These are phyloP conservation scores for Suillus subalutaceus DNA, from an alignment of 768 basidiomycete genomes.

Conservation along the genomic window DNA sequence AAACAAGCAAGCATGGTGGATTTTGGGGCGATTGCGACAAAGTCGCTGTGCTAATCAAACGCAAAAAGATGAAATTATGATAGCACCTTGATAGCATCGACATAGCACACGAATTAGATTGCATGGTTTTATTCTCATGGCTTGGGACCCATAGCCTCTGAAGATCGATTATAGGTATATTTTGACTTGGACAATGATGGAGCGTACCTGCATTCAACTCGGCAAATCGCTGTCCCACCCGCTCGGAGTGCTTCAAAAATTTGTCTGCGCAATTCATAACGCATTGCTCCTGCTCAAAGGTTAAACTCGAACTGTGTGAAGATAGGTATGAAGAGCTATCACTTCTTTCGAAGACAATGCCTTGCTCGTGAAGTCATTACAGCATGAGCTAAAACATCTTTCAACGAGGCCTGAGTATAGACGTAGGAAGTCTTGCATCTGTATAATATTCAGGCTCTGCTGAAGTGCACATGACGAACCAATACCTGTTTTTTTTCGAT, in stretches of 20 bases:
- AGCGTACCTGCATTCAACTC: constrained; percentile 87
- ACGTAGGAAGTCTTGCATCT: constrained; percentile 99
- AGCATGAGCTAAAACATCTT: constrained; percentile 93
- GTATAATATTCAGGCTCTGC: constrained; percentile 15
- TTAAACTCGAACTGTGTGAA: constrained; percentile 15
- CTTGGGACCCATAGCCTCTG: constrained; percentile 37
- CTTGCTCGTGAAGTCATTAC: constrained; percentile 97
- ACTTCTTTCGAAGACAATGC: constrained; percentile 94
- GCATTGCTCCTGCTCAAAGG: constrained; percentile 72
- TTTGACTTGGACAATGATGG: not conserved
- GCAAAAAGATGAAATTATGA: constrained; percentile 5
- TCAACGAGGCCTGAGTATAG: constrained; percentile 96
- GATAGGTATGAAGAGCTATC: constrained; percentile 9
- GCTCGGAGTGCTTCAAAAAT: constrained; percentile 95
- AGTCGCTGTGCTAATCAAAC: not conserved
- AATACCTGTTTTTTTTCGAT: constrained; percentile 96
- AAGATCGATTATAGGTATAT: constrained; percentile 7
- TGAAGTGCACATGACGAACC: not conserved
- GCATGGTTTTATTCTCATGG: constrained; percentile 22
- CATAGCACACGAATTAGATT: constrained; percentile 5
- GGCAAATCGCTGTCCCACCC: constrained; percentile 89
- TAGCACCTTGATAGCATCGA: constrained; percentile 16
- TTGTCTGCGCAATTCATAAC: constrained; percentile 95
- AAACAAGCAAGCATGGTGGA: not conserved
- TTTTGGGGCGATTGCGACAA: not conserved